Conservation (phyloP, 257 asterid species). For the Fraxinus pennsylvanica region DNA sequence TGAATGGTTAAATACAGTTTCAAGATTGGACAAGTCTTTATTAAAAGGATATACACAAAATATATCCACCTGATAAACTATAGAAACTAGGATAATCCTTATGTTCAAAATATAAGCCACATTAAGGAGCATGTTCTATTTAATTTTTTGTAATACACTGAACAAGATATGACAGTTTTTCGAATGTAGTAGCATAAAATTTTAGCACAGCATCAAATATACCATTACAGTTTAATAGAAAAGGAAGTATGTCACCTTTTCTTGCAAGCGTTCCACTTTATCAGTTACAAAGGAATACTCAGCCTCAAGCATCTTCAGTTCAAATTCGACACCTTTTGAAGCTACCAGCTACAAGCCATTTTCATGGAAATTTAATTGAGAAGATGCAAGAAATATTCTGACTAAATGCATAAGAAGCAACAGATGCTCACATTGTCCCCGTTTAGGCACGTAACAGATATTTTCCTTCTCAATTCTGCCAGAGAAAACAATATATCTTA, state of each 20-base stretch:
- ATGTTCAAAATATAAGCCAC: neutral
- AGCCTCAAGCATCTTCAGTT: slow-evolving; percentile 75
- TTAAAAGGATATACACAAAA: neutral
- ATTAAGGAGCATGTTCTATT: neutral
- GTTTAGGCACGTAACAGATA: slow-evolving; percentile 50
- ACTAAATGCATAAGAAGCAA: slow-evolving; percentile 28
- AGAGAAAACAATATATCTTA: slow-evolving; percentile 18
- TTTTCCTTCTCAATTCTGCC: slow-evolving; percentile 69
- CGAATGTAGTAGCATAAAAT: neutral
- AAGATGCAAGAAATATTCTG: slow-evolving; percentile 22
- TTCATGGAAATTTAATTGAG: slow-evolving; percentile 23
- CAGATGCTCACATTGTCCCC: slow-evolving; percentile 59
- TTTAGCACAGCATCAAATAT: neutral
- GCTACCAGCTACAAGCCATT: slow-evolving; percentile 51
- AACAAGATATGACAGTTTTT: neutral
- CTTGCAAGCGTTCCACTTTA: slow-evolving; percentile 78
- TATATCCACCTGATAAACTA: neutral
- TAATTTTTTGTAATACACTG: neutral
- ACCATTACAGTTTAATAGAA: neutral
- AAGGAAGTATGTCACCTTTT: slow-evolving; percentile 48
- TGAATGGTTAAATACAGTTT: neutral
- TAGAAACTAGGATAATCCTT: neutral
- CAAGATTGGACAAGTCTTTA: neutral
- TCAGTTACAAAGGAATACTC: slow-evolving; percentile 78
- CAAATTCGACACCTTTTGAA: slow-evolving; percentile 79